Conservation (phyloP, 169 alveolate species). For the Toxoplasma gondii region DNA sequence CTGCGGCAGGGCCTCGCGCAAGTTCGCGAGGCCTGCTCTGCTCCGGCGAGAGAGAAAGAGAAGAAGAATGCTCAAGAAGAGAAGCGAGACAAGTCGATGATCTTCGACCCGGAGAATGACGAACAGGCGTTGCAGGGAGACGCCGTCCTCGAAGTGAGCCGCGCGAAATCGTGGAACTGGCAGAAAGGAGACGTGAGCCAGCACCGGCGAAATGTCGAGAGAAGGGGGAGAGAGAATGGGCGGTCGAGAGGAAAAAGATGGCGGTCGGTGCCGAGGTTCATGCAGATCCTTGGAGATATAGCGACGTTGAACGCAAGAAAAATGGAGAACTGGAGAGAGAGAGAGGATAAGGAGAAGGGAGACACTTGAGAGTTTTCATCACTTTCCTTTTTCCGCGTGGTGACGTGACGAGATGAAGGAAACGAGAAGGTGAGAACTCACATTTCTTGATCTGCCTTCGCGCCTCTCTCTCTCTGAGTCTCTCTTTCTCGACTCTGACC, state of each 20-base stretch:
- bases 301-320: background rate
- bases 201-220: background rate
- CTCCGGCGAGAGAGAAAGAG: background rate
- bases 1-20: background rate
- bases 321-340: too few species aligned
- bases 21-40: background rate
- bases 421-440: too few species aligned
- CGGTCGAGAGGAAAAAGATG: background rate
- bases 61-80: background rate
- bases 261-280: background rate
- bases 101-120: conserved; percentile 7
- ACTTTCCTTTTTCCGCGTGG: too few species aligned
- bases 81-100: background rate
- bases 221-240: background rate
- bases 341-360: too few species aligned
- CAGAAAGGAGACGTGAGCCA: background rate
- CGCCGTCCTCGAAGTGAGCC: background rate
- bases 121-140: background rate
- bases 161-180: background rate
- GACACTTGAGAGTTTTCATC: too few species aligned
- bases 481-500: too few species aligned
- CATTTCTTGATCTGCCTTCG: too few species aligned
- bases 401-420: too few species aligned
- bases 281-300: too few species aligned
- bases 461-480: too few species aligned